Evolutionary conservation across 371 early-diverging fungal genomes (phyloP), one percentile per base, ranked within the genome.

Genomic region (Choanephora cucurbitarum): DNA sequence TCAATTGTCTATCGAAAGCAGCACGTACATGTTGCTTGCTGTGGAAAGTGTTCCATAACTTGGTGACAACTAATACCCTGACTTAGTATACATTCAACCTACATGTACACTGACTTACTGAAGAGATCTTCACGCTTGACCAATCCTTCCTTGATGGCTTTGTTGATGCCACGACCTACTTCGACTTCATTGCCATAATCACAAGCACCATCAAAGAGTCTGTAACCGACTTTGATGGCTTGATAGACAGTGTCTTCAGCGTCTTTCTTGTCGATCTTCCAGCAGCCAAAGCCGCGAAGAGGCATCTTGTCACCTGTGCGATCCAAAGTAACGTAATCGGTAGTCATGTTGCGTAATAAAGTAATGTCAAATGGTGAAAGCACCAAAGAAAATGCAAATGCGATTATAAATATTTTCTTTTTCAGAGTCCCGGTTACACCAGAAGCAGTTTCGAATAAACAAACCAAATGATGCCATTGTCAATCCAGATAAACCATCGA

Each of bases 141-240:
- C 18, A 77, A 57, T n/a, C 82, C 82, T 19, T 70, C 70, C 22
- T 64, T 70, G 44, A 87, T 69, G 32, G 70, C 70, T 33, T 72
- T 64, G 24, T 56, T 63, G 39, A 89, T 62, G 19, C 75, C 85
- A 4, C 67, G 67, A 21, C 90, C 90, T 49, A 88, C 77, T 32
- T 83, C 80, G 11, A 71, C 67, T 66, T 90, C 89, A 64, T 90
- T 91, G 49, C 67, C 74, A 57, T 90, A 81, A 57, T 76, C 67
- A 57, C 62, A 52, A 28, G 75, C 75, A 41, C 66, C 66, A 62
- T 72, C 72, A 40, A 76, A 62, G 33, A 63, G 63, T 45, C 71
- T 69, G 53, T 76, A 76, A 6, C 76, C 76, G 32, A 57, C 46
- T 53, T 70, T 56, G 50, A 76, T 67, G 46, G 72, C 72, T 34